Evolutionary conservation across 176 grass and related monocot genomes (phyloP), one percentile per base, ranked within the genome.

Genomic region (Alopecurus myosuroides): DNA sequence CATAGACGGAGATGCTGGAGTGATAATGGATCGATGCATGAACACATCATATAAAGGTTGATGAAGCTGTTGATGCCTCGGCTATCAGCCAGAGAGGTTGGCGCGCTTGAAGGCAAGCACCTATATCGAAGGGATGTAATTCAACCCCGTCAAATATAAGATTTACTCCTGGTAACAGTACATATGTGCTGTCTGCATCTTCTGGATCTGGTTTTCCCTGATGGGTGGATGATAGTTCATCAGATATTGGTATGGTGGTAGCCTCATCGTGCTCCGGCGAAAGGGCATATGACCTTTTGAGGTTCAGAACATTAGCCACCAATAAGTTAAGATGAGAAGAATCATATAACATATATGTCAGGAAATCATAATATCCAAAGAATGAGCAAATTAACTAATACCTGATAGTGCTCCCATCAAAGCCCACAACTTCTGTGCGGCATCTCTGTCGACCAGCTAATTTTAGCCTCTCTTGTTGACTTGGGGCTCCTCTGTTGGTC

Each of bases 391-490:
- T 78, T 79, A 67, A 85, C n/a, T 74, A 71, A 52, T 88, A 98
- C 97, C 97, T 95, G 83, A 98, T 63, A 80, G 85, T 92, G 79
- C 77, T 95, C 29, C 93, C 93, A 67, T 98, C 97, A 70, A 95
- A 98, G 78, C 93, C 91, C 49, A 98, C 56, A 71, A 98, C 91
- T 88, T 98, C 88, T 75, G 93, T 92, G 52, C 31, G 77, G 71
- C 86, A 75, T 82, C 88, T 88, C 75, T 94, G 91, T 52, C 86
- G 75, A 74, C 82, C 88, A 81, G 77, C 78, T 86, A 98, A 77
- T 84, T 82, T 95, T 28, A 95, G 84, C 84, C 87, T 92, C 80
- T 87, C 84, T 3, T 95, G 86, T 70, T 90, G 89, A 79, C 74
- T 81, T 63, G 88, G 80, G 79, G 25, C 80, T 86, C 70, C 79